These are phyloP conservation scores for Paracoccidioides brasiliensis DNA, from an alignment of 2,329 filamentous ascomycete species.

Conservation along the genomic window DNA sequence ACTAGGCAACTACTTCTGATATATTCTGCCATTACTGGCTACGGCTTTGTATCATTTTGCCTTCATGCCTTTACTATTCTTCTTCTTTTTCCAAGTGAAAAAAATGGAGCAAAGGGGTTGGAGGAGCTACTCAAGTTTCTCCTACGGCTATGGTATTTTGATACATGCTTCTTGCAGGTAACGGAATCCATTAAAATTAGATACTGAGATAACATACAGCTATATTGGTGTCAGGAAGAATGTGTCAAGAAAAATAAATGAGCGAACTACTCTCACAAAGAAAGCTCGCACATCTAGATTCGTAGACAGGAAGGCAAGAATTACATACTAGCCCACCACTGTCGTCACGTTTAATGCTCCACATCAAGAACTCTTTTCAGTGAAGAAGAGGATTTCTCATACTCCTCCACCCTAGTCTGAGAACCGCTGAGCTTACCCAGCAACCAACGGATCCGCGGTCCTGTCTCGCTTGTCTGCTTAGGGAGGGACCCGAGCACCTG, in stretches of 20 bases:
- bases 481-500: slow-evolving; percentile 56
- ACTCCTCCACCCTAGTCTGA: slow-evolving; percentile 60
- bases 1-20: slow-evolving; percentile 18
- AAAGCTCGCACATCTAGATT: background rate
- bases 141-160: no score
- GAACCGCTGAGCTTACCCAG: slow-evolving; percentile 58
- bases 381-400: slow-evolving; percentile 56
- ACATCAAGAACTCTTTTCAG: slow-evolving; percentile 58
- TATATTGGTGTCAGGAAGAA: no score
- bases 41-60: no score
- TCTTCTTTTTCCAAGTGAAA: no score
- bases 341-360: slow-evolving; percentile 30
- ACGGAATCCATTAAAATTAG: no score
- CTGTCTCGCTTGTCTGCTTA: slow-evolving; percentile 55
- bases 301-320: background rate
- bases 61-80: no score
- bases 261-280: background rate
- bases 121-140: no score
- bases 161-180: no score
- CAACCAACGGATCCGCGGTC: slow-evolving; percentile 56
- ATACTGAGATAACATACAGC: no score
- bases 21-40: slow-evolving; percentile 29
- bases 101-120: no score
- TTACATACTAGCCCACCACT: background rate
- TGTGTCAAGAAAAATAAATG: background rate